phyloP scores from a whole-genome alignment of 2,329 filamentous ascomycete species.

The Parafenestella ontariensis region DNA sequence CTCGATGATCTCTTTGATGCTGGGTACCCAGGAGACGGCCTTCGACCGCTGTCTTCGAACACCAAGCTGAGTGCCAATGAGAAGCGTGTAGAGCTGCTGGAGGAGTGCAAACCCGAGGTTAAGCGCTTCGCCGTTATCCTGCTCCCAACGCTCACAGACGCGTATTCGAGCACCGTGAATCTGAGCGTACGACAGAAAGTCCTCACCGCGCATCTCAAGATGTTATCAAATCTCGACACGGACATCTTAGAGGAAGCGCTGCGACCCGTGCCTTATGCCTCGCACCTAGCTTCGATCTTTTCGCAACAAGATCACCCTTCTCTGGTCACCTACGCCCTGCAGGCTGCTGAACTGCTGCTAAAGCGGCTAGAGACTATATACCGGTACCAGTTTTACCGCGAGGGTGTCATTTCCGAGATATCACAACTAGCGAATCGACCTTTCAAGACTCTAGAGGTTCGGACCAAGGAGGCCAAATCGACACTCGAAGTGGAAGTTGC shows the following conservation, averaged over 20 bases:
- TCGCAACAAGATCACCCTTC: slow-evolving; percentile 93
- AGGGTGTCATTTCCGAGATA: slow-evolving; percentile 94
- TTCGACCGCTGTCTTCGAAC: slow-evolving; percentile 51
- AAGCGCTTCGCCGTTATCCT: slow-evolving; percentile 92
- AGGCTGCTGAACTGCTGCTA: slow-evolving; percentile 87
- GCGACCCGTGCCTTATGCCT: slow-evolving; percentile 89
- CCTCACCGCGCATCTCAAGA: slow-evolving; percentile 92
- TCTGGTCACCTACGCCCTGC: slow-evolving; percentile 84
- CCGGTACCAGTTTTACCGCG: slow-evolving; percentile 94
- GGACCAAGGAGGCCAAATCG: slow-evolving; percentile 36
- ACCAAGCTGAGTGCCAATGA: slow-evolving; percentile 71
- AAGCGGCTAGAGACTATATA: slow-evolving; percentile 87
- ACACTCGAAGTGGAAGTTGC: slow-evolving; percentile 32
- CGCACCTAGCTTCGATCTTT: slow-evolving; percentile 91
- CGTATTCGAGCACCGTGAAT: slow-evolving; percentile 97
- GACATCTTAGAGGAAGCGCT: slow-evolving; percentile 85
- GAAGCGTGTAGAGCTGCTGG: slow-evolving; percentile 80
- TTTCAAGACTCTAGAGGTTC: slow-evolving; percentile 39
- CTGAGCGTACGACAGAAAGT: slow-evolving; percentile 94
- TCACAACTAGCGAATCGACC: slow-evolving; percentile 72
- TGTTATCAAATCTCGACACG: slow-evolving; percentile 93
- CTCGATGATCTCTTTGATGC: slow-evolving; percentile 59
- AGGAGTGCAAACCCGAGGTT: slow-evolving; percentile 84
- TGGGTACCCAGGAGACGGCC: slow-evolving; percentile 57
- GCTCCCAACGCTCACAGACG: slow-evolving; percentile 92